Percentiles rank a stretch among this genome's conserved stretches.
Evolutionary conservation across 83 land plant genomes (phyloP).

Genomic region (Picea engelmannii): DNA sequence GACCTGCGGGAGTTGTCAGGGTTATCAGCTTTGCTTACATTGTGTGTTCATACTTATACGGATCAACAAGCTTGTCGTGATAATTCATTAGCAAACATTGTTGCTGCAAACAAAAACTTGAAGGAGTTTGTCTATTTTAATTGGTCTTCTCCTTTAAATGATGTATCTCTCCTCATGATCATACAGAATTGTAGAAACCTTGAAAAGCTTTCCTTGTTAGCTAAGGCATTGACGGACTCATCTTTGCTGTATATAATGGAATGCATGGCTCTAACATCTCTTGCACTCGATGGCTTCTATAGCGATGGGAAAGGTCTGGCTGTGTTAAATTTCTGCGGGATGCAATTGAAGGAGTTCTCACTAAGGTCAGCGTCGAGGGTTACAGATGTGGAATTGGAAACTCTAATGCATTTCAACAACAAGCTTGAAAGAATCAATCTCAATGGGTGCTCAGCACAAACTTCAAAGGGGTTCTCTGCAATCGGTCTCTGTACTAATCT

Average conservation of each 20-base stretch:
- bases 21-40: slow-evolving; percentile 16
- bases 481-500: slow-evolving; percentile 26
- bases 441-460: not conserved
- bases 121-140: slow-evolving; percentile 21
- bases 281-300: slow-evolving; percentile 19
- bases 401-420: too few species aligned
- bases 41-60: slow-evolving; percentile 9
- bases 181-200: slow-evolving; percentile 16
- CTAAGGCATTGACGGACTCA: too few species aligned
- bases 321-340: too few species aligned
- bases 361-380: too few species aligned
- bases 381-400: too few species aligned
- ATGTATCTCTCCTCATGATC: slow-evolving; percentile 20
- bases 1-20: slow-evolving; percentile 19
- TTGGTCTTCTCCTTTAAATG: slow-evolving; percentile 19
- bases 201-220: slow-evolving; percentile 18
- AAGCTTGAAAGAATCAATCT: too few species aligned
- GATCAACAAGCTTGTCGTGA: slow-evolving; percentile 13
- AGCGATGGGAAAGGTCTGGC: slow-evolving; percentile 24
- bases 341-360: too few species aligned
- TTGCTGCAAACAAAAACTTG: not conserved
- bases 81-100: slow-evolving; percentile 3
- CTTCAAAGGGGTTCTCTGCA: slow-evolving; percentile 30
- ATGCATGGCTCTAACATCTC: slow-evolving; percentile 27
- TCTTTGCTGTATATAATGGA: slow-evolving; percentile 11